phyloP scores from a whole-genome alignment of 495 filamentous ascomycete genomes.

The Aspergillus egyptiacus region DNA sequence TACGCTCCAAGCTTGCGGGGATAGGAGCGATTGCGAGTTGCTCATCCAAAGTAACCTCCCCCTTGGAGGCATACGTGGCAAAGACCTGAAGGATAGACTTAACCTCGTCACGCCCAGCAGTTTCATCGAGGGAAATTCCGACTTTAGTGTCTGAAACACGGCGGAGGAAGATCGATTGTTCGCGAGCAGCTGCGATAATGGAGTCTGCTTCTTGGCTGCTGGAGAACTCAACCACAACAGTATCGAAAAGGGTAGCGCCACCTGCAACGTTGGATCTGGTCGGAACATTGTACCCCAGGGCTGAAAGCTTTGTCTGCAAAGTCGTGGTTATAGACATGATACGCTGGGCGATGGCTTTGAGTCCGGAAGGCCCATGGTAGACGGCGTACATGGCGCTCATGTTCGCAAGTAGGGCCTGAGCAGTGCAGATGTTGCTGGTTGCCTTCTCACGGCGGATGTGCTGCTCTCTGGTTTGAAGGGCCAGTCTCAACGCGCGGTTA shows the following conservation, averaged over 20 bases:
- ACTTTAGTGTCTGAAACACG: constrained; percentile 54
- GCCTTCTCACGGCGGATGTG: constrained; percentile 98
- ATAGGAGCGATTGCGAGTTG: constrained; percentile 43
- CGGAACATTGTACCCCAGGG: constrained; percentile 60
- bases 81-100: constrained; percentile 56
- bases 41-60: constrained; percentile 37
- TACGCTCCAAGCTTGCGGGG: constrained; percentile 61
- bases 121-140: constrained; percentile 70
- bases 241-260: constrained; percentile 67
- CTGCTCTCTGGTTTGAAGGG: constrained; percentile 92
- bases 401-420: constrained; percentile 90
- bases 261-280: constrained; percentile 46
- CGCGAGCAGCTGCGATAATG: constrained; percentile 43
- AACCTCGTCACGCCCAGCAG: constrained; percentile 55
- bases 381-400: constrained; percentile 98
- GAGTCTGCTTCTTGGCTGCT: constrained; percentile 46
- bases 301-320: constrained; percentile 59
- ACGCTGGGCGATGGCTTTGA: constrained; percentile 79
- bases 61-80: constrained; percentile 34
- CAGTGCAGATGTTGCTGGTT: constrained; percentile 97
- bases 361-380: constrained; percentile 85
- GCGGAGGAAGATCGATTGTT: constrained; percentile 58
- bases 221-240: constrained; percentile 60
- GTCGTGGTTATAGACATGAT: constrained; percentile 64
- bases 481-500: constrained; percentile 75